These are phyloP conservation scores for Moesziomyces globuligerus DNA, from an alignment of 1,284 basidiomycete genomes.

Conservation along the genomic window DNA sequence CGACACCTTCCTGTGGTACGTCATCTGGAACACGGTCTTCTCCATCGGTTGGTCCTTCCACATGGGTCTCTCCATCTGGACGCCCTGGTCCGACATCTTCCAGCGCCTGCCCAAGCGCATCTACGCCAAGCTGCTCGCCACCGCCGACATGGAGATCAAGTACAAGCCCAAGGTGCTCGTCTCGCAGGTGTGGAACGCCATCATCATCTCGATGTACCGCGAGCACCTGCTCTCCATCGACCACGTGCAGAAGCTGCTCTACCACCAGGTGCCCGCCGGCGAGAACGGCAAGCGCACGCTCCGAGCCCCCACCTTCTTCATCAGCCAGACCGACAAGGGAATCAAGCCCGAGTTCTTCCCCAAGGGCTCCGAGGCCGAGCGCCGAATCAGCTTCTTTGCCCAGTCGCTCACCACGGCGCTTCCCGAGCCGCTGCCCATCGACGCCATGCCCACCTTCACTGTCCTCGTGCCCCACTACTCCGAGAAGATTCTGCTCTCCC, in stretches of 20 bases:
- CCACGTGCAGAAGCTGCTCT: constrained; percentile 67
- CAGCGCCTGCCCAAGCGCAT: constrained; percentile 67
- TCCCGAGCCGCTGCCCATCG: constrained; percentile 66
- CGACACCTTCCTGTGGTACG: constrained; percentile 67
- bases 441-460: constrained; percentile 67
- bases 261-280: constrained; percentile 67
- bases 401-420: constrained; percentile 66
- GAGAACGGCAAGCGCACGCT: constrained; percentile 67
- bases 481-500: constrained; percentile 67
- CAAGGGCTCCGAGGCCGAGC: constrained; percentile 67
- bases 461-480: constrained; percentile 67
- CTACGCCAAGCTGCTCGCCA: constrained; percentile 67
- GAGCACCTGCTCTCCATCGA: constrained; percentile 67
- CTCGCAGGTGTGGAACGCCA: constrained; percentile 67
- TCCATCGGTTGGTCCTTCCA: constrained; percentile 66
- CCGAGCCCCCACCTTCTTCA: constrained; percentile 67
- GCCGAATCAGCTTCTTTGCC: constrained; percentile 67
- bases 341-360: constrained; percentile 67
- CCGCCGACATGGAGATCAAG: constrained; percentile 68
- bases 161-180: constrained; percentile 68
- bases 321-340: constrained; percentile 66
- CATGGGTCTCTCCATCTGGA: constrained; percentile 67
- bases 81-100: constrained; percentile 67
- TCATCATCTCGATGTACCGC: constrained; percentile 68
- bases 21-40: constrained; percentile 68